Evolutionary conservation across 129 eudicot genomes (phyloP).

Genomic region (Glebionis coronaria): DNA sequence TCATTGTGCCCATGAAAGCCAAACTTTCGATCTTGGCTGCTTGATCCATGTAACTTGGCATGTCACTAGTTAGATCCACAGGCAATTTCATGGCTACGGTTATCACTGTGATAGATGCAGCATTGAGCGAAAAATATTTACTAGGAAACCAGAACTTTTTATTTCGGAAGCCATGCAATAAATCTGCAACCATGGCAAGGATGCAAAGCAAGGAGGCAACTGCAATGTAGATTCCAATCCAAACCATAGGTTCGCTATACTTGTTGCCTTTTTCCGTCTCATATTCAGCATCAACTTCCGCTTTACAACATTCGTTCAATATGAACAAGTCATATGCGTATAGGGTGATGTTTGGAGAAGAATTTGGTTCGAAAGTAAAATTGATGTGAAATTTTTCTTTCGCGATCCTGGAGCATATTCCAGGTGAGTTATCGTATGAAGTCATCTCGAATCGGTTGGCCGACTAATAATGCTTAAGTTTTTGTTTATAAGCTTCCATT

Average conservation of each 20-base stretch:
- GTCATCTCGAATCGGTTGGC: too few species aligned
- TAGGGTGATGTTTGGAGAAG: neutral
- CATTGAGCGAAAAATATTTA: constrained; percentile 37
- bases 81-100: constrained; percentile 38
- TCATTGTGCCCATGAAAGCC: constrained; percentile 22
- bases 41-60: constrained; percentile 18
- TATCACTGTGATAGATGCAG: constrained; percentile 35
- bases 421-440: neutral
- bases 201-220: neutral
- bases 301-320: neutral
- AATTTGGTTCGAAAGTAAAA: too few species aligned
- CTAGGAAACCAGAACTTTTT: neutral
- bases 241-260: constrained; percentile 5
- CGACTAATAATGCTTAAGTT: too few species aligned
- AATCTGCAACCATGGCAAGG: constrained; percentile 2
- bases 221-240: constrained; percentile 12
- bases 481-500: too few species aligned
- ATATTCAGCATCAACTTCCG: neutral
- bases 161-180: neutral
- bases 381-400: too few species aligned
- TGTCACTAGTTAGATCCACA: constrained; percentile 22
- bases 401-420: neutral
- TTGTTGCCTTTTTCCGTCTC: neutral
- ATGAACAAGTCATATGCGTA: neutral
- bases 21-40: constrained; percentile 25